These are phyloP conservation scores for Saprolegnia parasitica DNA, from an alignment of 352 stramenopile genomes.

Conservation along the genomic window DNA sequence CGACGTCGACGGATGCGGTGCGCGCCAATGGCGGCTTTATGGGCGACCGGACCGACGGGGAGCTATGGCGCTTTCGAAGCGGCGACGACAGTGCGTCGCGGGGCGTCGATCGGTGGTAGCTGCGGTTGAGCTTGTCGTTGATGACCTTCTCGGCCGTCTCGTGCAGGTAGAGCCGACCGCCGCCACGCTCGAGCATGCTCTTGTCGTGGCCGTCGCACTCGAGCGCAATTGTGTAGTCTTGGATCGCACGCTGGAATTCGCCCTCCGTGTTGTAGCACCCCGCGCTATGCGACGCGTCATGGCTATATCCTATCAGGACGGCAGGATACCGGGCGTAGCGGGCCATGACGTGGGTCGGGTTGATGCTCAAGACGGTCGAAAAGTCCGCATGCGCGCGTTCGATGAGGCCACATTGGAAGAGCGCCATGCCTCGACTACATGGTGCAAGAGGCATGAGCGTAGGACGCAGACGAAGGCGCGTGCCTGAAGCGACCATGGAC, in stretches of 20 bases:
- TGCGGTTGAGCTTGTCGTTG: constrained; percentile 25
- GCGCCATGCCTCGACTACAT: constrained; percentile 56
- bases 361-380: constrained; percentile 51
- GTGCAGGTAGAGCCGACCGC: constrained; percentile 20
- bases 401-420: constrained; percentile 51
- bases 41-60: constrained; percentile 24
- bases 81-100: neutral
- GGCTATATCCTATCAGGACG: neutral
- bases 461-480: neutral
- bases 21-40: constrained; percentile 1
- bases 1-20: neutral
- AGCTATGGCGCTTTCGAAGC: constrained; percentile 7
- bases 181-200: constrained; percentile 1
- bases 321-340: constrained; percentile 47
- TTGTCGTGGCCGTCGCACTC: constrained; percentile 43
- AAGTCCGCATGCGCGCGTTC: constrained; percentile 62
- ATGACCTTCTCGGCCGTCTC: constrained; percentile 29
- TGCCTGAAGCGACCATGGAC: constrained; percentile 55
- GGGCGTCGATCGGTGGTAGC: constrained; percentile 13
- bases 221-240: constrained; percentile 68
- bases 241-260: constrained; percentile 63
- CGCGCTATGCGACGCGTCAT: constrained; percentile 33
- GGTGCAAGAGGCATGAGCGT: neutral
- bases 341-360: constrained; percentile 74
- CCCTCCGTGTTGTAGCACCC: constrained; percentile 70